Evolutionary conservation across 192 early-diverging fungal species (phyloP), one percentile per base, ranked within the genome.

Genomic region (Backusella liffmaniae): DNA sequence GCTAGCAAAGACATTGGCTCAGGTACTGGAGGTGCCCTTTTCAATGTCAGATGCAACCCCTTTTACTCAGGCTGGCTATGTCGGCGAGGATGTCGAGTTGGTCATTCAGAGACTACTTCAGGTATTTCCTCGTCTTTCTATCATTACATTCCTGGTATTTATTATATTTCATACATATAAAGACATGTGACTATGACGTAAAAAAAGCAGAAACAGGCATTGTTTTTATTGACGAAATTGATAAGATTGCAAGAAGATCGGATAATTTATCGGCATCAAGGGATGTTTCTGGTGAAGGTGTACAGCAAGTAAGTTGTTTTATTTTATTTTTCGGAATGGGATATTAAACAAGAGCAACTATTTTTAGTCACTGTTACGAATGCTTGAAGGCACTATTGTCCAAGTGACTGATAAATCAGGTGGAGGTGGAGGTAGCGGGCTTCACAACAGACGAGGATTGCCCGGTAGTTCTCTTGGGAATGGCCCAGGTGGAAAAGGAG

Each of bases 151-250:
- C 4, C 10, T 29, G 37, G 12, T 66, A 66, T 9, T 44, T 13
- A 13, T n/a, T n/a, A n/a, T n/a, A n/a, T 49, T 49, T 7, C 4
- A 18, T 49, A 44, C 9, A 26, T 26, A 26, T 75, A 21, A 72
- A 89, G 88, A 92, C 88, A 80, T 92, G 93, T 73, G 94, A 96
- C 72, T 96, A 95, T 68, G 92, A 96, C 67, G 93, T 96, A 44
- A 88, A 88, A 32, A 88, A 89, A 26, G 95, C 95, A 9, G 92
- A 96, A 78, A 87, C 88, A 12, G 95, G 95, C 0, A 94, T 96
- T 70, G 90, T 96, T 21, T 96, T 95, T 84, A 95, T 96, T 71
- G 95, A 96, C 73, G 95, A 96, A 78, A 94, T 96, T 70, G 95
- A 96, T 86, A 96, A 96, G 83, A 93, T 96, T 73, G 90, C 95